A percentile compares a stretch with the other conserved stretches of the same genome.
phyloP scores from a whole-genome alignment of 257 asterid genomes.

The Penstemon eatonii region DNA sequence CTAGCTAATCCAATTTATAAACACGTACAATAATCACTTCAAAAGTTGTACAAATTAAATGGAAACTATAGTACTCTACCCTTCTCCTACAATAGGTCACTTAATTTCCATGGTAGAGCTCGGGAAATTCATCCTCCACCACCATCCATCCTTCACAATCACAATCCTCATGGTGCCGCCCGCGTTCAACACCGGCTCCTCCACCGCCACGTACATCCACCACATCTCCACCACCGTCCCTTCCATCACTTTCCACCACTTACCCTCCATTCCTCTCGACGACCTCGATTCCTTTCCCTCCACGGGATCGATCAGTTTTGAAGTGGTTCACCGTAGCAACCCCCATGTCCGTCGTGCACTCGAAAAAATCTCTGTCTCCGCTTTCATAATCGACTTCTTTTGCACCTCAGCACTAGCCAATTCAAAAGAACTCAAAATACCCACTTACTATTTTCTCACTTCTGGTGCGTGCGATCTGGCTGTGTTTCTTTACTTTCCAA shows the following conservation, averaged over 20 bases:
- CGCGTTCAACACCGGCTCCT: slow-evolving; percentile 43
- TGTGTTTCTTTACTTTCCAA: slow-evolving; percentile 32
- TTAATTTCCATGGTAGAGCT: slow-evolving; percentile 75
- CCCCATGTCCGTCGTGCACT: slow-evolving; percentile 53
- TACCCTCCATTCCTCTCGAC: slow-evolving; percentile 41
- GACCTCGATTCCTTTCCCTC: slow-evolving; percentile 39
- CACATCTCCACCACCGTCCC: slow-evolving; percentile 49
- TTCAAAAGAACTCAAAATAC: slow-evolving; percentile 37
- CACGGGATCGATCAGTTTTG: slow-evolving; percentile 42
- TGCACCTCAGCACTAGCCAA: slow-evolving; percentile 37
- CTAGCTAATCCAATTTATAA: no score
- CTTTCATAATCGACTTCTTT: slow-evolving; percentile 63
- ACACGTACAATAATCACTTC: no score
- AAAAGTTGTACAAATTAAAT: no score
- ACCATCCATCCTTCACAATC: slow-evolving; percentile 42
- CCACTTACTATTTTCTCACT: slow-evolving; percentile 50
- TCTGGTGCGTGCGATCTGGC: slow-evolving; percentile 45
- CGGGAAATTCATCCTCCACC: slow-evolving; percentile 54
- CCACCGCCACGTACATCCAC: slow-evolving; percentile 52
- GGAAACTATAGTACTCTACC: slow-evolving; percentile 47
- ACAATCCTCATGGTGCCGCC: slow-evolving; percentile 37
- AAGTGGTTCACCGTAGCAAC: slow-evolving; percentile 39
- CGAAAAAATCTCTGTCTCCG: slow-evolving; percentile 33
- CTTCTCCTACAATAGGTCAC: slow-evolving; percentile 74
- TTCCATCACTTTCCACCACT: slow-evolving; percentile 59